Conservation (phyloP, 1,284 basidiomycete species). For the Malassezia equina region DNA sequence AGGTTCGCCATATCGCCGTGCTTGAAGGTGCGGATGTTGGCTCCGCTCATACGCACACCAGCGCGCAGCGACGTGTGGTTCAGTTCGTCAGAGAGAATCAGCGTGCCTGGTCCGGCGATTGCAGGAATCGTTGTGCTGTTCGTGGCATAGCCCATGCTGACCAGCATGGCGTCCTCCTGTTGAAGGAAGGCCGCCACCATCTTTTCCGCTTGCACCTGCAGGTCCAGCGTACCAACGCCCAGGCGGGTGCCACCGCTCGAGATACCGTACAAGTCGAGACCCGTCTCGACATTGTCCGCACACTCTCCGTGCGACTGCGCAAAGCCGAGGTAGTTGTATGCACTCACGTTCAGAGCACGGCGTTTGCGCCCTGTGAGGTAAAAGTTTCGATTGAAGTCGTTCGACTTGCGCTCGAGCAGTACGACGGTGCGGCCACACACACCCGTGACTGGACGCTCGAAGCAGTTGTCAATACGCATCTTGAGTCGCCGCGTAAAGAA, state of each 20-base stretch:
- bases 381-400: constrained; percentile 73
- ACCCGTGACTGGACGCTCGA: constrained; percentile 82
- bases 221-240: constrained; percentile 71
- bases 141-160: constrained; percentile 95
- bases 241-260: constrained; percentile 67
- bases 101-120: constrained; percentile 75
- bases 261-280: constrained; percentile 55
- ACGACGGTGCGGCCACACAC: constrained; percentile 89
- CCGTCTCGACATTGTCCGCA: constrained; percentile 72
- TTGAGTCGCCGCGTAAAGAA: constrained; percentile 97
- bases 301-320: constrained; percentile 86
- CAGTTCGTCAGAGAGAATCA: constrained; percentile 93
- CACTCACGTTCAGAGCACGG: constrained; percentile 87
- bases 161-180: constrained; percentile 74
- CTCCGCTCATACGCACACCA: constrained; percentile 79
- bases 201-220: constrained; percentile 72
- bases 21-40: constrained; percentile 85
- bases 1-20: constrained; percentile 86
- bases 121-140: constrained; percentile 93
- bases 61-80: constrained; percentile 94
- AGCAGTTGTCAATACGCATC: constrained; percentile 86
- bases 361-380: constrained; percentile 67
- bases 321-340: constrained; percentile 99
- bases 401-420: constrained; percentile 71
- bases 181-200: constrained; percentile 84